Conservation (phyloP, 2,329 filamentous ascomycete genomes). For the Rhinocladiella similis region DNA sequence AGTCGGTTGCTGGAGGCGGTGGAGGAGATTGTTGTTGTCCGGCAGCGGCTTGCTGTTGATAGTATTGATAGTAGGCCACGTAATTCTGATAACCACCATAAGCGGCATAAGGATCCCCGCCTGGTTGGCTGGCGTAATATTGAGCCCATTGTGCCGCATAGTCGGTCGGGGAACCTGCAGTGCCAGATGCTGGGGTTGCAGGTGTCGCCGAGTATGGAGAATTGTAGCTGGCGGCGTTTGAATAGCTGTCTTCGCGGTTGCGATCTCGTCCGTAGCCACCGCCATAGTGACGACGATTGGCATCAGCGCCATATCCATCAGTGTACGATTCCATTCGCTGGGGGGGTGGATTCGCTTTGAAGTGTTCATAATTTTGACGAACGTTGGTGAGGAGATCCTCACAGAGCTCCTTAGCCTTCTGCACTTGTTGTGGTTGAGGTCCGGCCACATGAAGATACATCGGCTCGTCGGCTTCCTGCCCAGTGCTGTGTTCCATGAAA, state of each 20-base stretch:
- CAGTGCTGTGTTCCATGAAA: slow-evolving; percentile 87
- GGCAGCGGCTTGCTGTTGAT: slow-evolving; percentile 62
- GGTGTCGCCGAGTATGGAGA: slow-evolving; percentile 27
- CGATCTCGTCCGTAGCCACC: slow-evolving; percentile 50
- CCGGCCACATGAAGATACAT: slow-evolving; percentile 98
- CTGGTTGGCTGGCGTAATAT: slow-evolving; percentile 58
- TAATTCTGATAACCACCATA: slow-evolving; percentile 86
- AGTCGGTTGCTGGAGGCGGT: slow-evolving; percentile 52
- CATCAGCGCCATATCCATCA: slow-evolving; percentile 54
- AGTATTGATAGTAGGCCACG: slow-evolving; percentile 64
- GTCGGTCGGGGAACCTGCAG: slow-evolving; percentile 54
- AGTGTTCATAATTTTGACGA: slow-evolving; percentile 83
- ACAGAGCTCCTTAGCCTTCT: slow-evolving; percentile 83
- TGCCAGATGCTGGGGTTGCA: slow-evolving; percentile 35
- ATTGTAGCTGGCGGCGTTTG: slow-evolving; percentile 40
- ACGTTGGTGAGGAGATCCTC: slow-evolving; percentile 85
- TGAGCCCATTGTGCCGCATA: slow-evolving; percentile 78
- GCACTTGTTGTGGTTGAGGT: slow-evolving; percentile 81
- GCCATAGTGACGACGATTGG: slow-evolving; percentile 43
- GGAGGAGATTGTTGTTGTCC: slow-evolving; percentile 42
- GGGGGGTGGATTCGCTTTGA: slow-evolving; percentile 75
- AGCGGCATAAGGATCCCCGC: slow-evolving; percentile 69
- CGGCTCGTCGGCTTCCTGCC: slow-evolving; percentile 85
- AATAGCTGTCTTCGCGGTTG: slow-evolving; percentile 46
- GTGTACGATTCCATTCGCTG: slow-evolving; percentile 47